Conservation (phyloP, 805 yeast genomes). For the Zygoascus tannicola region DNA sequence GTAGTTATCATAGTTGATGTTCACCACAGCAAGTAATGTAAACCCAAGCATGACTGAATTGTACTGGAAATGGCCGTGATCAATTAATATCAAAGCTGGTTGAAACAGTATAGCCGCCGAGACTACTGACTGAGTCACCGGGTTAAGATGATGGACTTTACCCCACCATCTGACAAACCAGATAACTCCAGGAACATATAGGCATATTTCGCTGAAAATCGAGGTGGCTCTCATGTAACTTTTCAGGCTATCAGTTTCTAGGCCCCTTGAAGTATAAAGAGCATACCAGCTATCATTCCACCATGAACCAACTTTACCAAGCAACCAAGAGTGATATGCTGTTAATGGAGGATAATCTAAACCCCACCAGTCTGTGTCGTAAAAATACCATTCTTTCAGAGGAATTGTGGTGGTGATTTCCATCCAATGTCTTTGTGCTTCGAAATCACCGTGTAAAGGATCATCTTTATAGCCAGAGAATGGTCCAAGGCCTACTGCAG, state of each 20-base stretch:
- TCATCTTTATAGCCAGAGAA: conserved; percentile 64
- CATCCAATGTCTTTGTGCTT: conserved; percentile 98
- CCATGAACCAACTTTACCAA: conserved; percentile 60
- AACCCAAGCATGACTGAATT: conserved; percentile 92
- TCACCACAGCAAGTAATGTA: conserved; percentile 56
- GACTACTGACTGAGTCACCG: conserved; percentile 68
- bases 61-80: conserved; percentile 96
- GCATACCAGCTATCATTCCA: conserved; percentile 68
- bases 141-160: conserved; percentile 40
- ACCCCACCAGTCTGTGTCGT: conserved; percentile 90
- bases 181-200: conserved; percentile 75
- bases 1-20: conserved; percentile 53
- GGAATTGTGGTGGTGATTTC: conserved; percentile 79
- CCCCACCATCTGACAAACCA: conserved; percentile 66
- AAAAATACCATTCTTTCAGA: conserved; percentile 72
- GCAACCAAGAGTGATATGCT: conserved; percentile 79
- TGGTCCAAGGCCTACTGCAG: conserved; percentile 83
- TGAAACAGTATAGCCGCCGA: conserved; percentile 75
- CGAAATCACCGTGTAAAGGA: conserved; percentile 92
- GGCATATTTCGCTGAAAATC: conserved; percentile 58
- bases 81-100: conserved; percentile 75
- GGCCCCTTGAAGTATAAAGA: conserved; percentile 63
- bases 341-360: conserved; percentile 95
- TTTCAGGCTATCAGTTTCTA: conserved; percentile 58
- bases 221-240: conserved; percentile 80